Base-by-base conservation (phyloP, 2,329 filamentous ascomycete genomes). In the Fusarium nanum region DNA sequence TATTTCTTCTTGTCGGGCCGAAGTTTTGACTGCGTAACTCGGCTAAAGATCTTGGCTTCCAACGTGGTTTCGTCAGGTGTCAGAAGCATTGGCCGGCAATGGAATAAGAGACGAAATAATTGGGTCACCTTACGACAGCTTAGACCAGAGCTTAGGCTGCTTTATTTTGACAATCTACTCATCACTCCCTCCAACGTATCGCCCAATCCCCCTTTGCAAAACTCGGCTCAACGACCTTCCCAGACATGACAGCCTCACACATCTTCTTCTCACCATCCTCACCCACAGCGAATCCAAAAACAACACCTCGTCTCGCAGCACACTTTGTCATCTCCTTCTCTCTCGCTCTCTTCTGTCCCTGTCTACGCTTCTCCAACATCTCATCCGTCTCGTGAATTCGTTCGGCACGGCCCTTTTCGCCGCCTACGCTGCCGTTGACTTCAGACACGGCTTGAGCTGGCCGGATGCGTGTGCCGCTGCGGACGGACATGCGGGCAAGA, bases 181-280 rank as follows among this genome's bases (percentile, higher is more conserved):
- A 27, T 28, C 11, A 70, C 37, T 88, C 86, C 64, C 87, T 81
- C 87, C 87, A 89, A 63, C 86, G 75, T 13, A 89, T 81, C 0
- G 81, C 82, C 87, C 87, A 90, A 47, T 89, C 83, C 0, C 87
- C 87, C 68, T 89, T 90, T 0, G 87, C 87, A 76, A 86, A 90
- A 60, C 85, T 87, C 6, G 86, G 83, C 74, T 90, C 88, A 1
- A 89, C 86, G 6, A 89, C 85, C 46, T 82, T 82, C 2, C 85
- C 86, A 42, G 83, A 81, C 86, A 89, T 88, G 4, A 89, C 79
- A 10, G 87, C 87, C 75, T 90, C 88, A 60, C 87, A 89, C 68
- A 85, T 83, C 59, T 82, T 81, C 20, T 60, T 65, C 30, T 54
- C 60, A 1, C 57, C 68, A n/a, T 46, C 41, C 2, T 64, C 64